Conservation (phyloP, 2,329 filamentous ascomycete species). For the Fusarium albidum region DNA sequence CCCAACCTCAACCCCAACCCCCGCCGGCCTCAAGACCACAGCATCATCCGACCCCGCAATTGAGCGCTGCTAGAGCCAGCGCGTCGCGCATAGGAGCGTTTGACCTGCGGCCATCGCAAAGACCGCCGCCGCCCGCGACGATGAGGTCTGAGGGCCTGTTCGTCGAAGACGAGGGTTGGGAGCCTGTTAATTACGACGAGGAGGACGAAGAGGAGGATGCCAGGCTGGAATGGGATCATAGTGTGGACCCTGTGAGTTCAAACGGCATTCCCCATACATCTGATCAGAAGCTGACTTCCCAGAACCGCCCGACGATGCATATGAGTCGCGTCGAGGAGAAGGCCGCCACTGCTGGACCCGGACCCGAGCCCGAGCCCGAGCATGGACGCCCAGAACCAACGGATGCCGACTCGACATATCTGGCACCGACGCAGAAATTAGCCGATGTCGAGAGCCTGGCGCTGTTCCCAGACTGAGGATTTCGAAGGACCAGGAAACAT, state of each 20-base stretch:
- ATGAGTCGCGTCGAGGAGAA: conserved; percentile 49
- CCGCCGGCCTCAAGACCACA: conserved; percentile 40
- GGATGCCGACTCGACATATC: conserved; percentile 42
- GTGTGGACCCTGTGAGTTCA: conserved; percentile 65
- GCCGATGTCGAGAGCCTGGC: conserved; percentile 67
- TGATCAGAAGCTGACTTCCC: conserved; percentile 40
- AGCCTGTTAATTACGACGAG: conserved; percentile 68
- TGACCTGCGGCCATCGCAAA: conserved; percentile 61
- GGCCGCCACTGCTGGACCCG: conserved; percentile 19
- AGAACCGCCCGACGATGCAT: conserved; percentile 56
- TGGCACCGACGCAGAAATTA: conserved; percentile 78
- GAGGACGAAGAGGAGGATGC: conserved; percentile 72
- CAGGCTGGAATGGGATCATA: conserved; percentile 78
- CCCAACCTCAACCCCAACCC: conserved; percentile 30
- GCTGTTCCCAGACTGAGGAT: conserved; percentile 50
- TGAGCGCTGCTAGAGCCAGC: conserved; percentile 46
- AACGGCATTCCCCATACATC: background rate
- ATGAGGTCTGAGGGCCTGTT: conserved; percentile 74
- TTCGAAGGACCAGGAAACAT: background rate
- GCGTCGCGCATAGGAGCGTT: conserved; percentile 49
- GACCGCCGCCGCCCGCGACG: conserved; percentile 63
- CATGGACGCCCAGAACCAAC: conserved; percentile 33
- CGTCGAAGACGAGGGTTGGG: conserved; percentile 80
- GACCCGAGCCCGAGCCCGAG: conserved; percentile 32
- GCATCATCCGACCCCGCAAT: conserved; percentile 45